A percentile compares a stretch with the other conserved stretches of the same genome.
These are phyloP conservation scores for Ceriops tagal DNA, from an alignment of 345 rosid species.

Conservation along the genomic window DNA sequence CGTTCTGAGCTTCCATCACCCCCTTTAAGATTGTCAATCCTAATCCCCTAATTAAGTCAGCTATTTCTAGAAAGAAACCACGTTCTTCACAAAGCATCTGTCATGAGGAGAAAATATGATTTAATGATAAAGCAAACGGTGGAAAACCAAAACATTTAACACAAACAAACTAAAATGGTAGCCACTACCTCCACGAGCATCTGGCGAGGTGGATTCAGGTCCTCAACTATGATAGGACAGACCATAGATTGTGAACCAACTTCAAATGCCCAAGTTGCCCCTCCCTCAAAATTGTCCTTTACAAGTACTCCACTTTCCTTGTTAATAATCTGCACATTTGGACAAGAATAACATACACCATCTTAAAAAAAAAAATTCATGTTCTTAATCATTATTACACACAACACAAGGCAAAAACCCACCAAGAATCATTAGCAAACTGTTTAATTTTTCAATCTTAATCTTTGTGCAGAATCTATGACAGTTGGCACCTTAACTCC, in stretches of 20 bases:
- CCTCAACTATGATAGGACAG: constrained; percentile 97
- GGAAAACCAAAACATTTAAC: neutral
- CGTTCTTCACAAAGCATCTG: constrained; percentile 95
- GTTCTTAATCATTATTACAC: neutral
- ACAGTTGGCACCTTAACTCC: no score
- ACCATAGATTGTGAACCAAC: constrained; percentile 83
- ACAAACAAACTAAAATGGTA: neutral
- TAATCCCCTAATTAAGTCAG: constrained; percentile 79
- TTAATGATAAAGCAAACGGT: neutral
- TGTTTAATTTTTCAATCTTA: neutral
- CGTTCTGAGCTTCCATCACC: constrained; percentile 71
- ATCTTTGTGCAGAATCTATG: neutral
- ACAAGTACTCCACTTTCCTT: constrained; percentile 50
- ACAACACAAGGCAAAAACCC: neutral
- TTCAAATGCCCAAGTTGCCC: constrained; percentile 97
- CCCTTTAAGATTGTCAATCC: constrained; percentile 97
- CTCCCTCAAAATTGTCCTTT: constrained; percentile 76
- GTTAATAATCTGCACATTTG: constrained; percentile 47
- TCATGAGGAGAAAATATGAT: neutral
- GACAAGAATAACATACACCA: constrained; percentile 7
- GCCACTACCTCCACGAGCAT: constrained; percentile 80
- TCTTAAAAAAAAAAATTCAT: constrained; percentile 1
- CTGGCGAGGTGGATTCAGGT: constrained; percentile 81
- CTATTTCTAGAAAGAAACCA: constrained; percentile 95
- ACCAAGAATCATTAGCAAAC: neutral